Base-by-base conservation (phyloP, 805 yeast species). In the Hanseniaspora pseudoguilliermondii region DNA sequence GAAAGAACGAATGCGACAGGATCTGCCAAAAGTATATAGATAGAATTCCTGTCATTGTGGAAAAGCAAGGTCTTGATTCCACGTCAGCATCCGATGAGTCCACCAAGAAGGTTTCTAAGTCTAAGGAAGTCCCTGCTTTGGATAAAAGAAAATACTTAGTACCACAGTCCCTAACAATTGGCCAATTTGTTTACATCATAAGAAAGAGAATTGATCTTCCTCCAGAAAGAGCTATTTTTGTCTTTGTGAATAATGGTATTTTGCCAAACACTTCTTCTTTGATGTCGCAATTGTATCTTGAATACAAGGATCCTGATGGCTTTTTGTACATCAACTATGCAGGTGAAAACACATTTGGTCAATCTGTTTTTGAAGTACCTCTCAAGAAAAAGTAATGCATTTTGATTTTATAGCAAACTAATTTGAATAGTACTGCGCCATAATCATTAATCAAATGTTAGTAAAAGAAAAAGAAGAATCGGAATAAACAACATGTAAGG, bases 261-360 rank as follows among this genome's bases (percentile, higher is more conserved):
- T 78, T 93, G 63, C 98, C 98, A 11, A 97, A 97, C 48, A 93
- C 98, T 2, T 97, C 97, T 21, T 95, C 97, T 18, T 78, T 93
- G 62, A 88, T 93, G 93, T 84, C 95, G 64, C 79, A 93, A 25
- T 85, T 93, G 60, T 93, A 93, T 67, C 95, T 90, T 65, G 97
- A 93, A 70, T 96, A 93, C 72, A 89, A 89, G 73, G 98, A 93
- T 68, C 91, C 91, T 66, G 98, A 93, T 69, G 98, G 98, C 39
- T 93, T 93, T 71, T 80, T 93, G 66, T 93, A 93, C 72, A 91
- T 93, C 61, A 80, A 95, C 60, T 91, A 91, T 73, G 86, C 96
- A 7, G 97, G 98, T 49, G 98, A 93, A 72, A 93, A 93, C 73
- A 93, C 98, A 7, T 93, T 93, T 74, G 98, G 98, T 18, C 49